Percentiles rank a stretch among this genome's conserved stretches.
Evolutionary conservation across 2,329 filamentous ascomycete species (phyloP).

Genomic region (Aspergillus sp.): DNA sequence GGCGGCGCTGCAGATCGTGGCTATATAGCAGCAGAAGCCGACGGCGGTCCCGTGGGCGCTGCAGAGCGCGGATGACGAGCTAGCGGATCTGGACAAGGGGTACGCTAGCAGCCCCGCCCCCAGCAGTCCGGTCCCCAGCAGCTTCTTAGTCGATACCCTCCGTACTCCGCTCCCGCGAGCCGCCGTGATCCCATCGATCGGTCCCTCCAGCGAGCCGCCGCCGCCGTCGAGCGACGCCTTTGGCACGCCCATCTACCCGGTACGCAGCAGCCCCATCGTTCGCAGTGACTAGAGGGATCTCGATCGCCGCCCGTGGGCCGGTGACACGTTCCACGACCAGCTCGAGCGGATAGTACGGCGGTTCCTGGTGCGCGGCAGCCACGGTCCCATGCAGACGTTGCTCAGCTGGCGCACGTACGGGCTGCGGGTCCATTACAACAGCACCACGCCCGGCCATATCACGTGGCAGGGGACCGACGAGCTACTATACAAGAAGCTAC

Average conservation of each 20-base stretch:
- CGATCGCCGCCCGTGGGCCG: not conserved
- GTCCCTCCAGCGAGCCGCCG: not conserved
- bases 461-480: not conserved
- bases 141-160: not conserved
- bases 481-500: slow-evolving; percentile 2
- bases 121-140: not conserved
- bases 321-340: not conserved
- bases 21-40: not conserved
- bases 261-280: not conserved
- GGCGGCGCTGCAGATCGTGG: not conserved
- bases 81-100: not conserved
- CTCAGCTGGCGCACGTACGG: slow-evolving; percentile 4
- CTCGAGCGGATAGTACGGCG: not conserved
- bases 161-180: not conserved
- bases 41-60: not conserved
- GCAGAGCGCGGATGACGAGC: not conserved
- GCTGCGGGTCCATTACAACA: slow-evolving; percentile 10
- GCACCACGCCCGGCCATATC: not conserved
- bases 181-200: not conserved
- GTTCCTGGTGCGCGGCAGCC: slow-evolving; percentile 4
- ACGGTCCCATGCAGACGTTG: slow-evolving; percentile 4
- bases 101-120: not conserved
- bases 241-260: not conserved
- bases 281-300: not conserved
- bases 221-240: not conserved